phyloP scores from a whole-genome alignment of 1,284 basidiomycete species.

The Fistulinella staudtii region DNA sequence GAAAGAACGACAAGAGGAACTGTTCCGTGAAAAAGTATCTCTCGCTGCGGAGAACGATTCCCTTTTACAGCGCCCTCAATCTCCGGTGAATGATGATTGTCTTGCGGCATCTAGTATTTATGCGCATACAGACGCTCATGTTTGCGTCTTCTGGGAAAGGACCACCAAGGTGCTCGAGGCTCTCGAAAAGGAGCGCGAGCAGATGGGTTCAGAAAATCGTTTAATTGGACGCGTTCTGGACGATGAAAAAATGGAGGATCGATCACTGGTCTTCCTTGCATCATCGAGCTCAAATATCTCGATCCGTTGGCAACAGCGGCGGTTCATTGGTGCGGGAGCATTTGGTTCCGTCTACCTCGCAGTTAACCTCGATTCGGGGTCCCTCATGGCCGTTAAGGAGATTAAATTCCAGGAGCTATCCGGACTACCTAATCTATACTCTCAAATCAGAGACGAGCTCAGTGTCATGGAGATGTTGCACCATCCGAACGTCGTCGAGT shows the following conservation, averaged over 20 bases:
- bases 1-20: constrained; percentile 78
- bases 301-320: constrained; percentile 97
- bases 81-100: constrained; percentile 36
- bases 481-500: constrained; percentile 98
- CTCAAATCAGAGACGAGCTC: constrained; percentile 96
- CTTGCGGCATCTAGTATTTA: constrained; percentile 35
- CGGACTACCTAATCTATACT: constrained; percentile 77
- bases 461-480: constrained; percentile 98
- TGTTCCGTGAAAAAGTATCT: constrained; percentile 59
- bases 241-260: constrained; percentile 87
- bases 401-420: constrained; percentile 95
- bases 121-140: constrained; percentile 57
- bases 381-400: constrained; percentile 99
- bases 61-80: constrained; percentile 36
- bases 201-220: constrained; percentile 65
- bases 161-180: constrained; percentile 55
- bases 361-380: constrained; percentile 94
- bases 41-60: constrained; percentile 50
- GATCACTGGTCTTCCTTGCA: constrained; percentile 87
- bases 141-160: constrained; percentile 72
- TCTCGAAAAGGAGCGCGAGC: constrained; percentile 61
- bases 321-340: constrained; percentile 96
- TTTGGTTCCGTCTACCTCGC: constrained; percentile 98
- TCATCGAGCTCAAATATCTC: constrained; percentile 93
- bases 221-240: constrained; percentile 87